Base-by-base conservation (phyloP, 495 filamentous ascomycete species). In the Polyplosphaeria fusca region DNA sequence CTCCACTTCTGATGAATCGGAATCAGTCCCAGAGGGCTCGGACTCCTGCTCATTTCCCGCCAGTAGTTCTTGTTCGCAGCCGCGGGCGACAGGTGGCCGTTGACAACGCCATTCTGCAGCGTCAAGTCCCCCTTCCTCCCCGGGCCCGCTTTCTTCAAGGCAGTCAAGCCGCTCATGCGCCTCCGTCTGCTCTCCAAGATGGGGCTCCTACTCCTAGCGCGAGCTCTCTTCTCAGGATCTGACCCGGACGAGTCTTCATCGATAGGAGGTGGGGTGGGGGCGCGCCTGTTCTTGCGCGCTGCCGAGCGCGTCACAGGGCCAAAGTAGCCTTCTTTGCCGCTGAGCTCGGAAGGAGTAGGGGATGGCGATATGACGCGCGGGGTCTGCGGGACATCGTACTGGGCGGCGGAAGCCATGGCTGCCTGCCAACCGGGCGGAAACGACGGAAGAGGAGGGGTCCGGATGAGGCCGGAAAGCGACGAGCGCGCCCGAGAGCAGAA, bases 21-120 rank as follows among this genome's bases (percentile, higher is more conserved):
- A 56, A 99, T 99, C 4, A 99, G 80, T 18, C 94, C 93, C 13
- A 98, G 78, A 3, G 93, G 93, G 52, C 86, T 90, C 2, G 93
- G 93, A 51, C 87, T 91, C 56, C 93, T 81, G 51, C 89, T 94
- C 63, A 96, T 74, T 64, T 88, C 85, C 30, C 86, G 81, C 84
- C 87, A 92, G 65, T 76, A 82, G 69, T 85, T 78, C 26, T 70
- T 65, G 45, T 68, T 68, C 7, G 77, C 74, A 12, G 75, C 67
- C 4, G 77, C 77, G 23, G 86, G 86, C 11, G 85, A 85, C n/a
- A 94, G 77, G 61, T 89, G 82, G 25, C 85, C 87, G 66, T 91
- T 87, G 27, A 74, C 58, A 11, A 72, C 68, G n/a, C 60, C 60
- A 28, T 67, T 67, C 18, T 47, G 52, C 24, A 55, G 57, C 23